phyloP scores from a whole-genome alignment of 768 basidiomycete genomes.

The Agrocybe praecox region DNA sequence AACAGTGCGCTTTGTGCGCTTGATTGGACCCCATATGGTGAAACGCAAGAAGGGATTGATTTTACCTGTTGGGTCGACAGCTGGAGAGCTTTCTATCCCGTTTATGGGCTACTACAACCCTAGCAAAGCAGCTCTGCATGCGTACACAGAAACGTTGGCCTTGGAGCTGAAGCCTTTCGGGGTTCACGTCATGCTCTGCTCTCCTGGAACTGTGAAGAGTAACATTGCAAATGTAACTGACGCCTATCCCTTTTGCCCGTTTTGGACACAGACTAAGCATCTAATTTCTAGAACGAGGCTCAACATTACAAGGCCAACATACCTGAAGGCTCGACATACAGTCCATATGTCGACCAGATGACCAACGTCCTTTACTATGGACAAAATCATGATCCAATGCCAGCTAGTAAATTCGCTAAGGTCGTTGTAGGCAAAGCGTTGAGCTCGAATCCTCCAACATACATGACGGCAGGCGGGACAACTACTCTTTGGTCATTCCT shows the following conservation, averaged over 20 bases:
- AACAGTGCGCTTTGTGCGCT: background rate
- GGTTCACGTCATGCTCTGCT: slow-evolving; percentile 3
- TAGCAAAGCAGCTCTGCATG: slow-evolving; percentile 2
- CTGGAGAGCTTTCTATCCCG: background rate
- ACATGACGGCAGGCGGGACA: background rate
- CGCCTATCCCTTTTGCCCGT: background rate
- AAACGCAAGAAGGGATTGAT: background rate
- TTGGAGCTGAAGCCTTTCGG: slow-evolving; percentile 4
- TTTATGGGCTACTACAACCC: slow-evolving; percentile 1
- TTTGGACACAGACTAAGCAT: background rate
- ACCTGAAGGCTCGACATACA: background rate
- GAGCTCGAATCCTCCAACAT: background rate
- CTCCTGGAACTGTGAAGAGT: slow-evolving; percentile 1
- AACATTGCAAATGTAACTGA: slow-evolving; percentile 1
- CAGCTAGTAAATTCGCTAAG: slow-evolving; percentile 2
- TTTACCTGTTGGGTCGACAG: background rate
- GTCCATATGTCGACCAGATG: background rate
- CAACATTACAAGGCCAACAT: background rate
- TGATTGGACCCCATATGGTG: slow-evolving; percentile 1
- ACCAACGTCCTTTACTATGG: slow-evolving; percentile 1
- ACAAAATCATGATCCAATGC: background rate
- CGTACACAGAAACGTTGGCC: background rate
- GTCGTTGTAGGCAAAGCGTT: background rate
- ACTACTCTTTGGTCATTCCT: slow-evolving; percentile 2
- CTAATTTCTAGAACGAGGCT: slow-evolving; percentile 1